These are phyloP conservation scores for Colletotrichum trifolii DNA, from an alignment of 2,329 filamentous ascomycete genomes.

Conservation along the genomic window DNA sequence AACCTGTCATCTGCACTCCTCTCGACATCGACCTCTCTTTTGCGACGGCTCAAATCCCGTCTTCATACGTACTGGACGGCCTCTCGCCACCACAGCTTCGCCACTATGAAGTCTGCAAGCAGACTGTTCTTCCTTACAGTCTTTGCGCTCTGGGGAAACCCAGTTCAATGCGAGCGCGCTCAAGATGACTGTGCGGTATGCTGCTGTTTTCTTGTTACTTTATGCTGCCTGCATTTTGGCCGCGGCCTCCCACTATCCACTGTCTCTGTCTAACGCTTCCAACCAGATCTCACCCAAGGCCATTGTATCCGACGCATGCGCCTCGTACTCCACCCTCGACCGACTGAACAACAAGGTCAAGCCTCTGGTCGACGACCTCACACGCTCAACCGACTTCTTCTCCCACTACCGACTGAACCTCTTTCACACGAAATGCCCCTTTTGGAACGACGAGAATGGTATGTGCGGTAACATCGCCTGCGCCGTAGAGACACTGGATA, in stretches of 20 bases:
- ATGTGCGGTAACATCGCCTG: conserved; percentile 98
- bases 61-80: conserved; percentile 3
- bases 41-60: conserved; percentile 9
- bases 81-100: background rate
- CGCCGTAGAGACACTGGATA: conserved; percentile 93
- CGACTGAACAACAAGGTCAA: conserved; percentile 81
- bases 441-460: conserved; percentile 92
- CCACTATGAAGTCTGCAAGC: conserved; percentile 62
- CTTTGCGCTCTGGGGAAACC: conserved; percentile 65
- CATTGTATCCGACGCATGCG: conserved; percentile 94
- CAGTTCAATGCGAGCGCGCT: conserved; percentile 56
- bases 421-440: conserved; percentile 93
- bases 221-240: conserved; percentile 34
- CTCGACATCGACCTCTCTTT: conserved; percentile 3
- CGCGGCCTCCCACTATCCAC: conserved; percentile 37
- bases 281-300: conserved; percentile 85
- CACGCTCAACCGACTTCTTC: conserved; percentile 93
- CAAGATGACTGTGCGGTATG: conserved; percentile 67
- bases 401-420: conserved; percentile 96
- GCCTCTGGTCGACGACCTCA: conserved; percentile 83
- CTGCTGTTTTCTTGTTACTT: conserved; percentile 40
- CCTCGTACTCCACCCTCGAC: conserved; percentile 92
- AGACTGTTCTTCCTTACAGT: conserved; percentile 67
- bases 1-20: conserved; percentile 26
- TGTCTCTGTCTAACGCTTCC: conserved; percentile 52